Base-by-base conservation (phyloP, 2,329 filamentous ascomycete genomes). In the Pyricularia sp. region DNA sequence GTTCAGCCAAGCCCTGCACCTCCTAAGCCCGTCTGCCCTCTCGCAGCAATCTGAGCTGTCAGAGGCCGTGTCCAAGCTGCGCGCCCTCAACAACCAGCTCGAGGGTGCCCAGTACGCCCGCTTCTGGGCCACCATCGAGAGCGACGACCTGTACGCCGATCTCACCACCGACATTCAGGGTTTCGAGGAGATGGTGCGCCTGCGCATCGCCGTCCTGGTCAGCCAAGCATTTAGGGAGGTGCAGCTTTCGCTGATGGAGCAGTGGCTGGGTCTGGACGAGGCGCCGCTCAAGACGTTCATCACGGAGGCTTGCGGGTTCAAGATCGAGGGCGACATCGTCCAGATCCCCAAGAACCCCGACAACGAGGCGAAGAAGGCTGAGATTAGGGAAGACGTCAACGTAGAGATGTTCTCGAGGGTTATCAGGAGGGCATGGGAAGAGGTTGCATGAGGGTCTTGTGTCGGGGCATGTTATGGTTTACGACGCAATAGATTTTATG, bases 301-400 rank as follows among this genome's bases (percentile, higher is more conserved):
- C 73, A 86, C 87, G 69, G 92, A 94, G 78, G 91, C 94, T 12
- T 95, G 91, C 76, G 92, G 91, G 72, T 99, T 94, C 93, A 87
- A 86, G 75, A 85, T 97, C 61, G 88, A 84, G 68, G 83, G 85
- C 14, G 14, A 58, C 42, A 76, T 82, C 63, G 89, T 97, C 72
- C 87, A 88, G 79, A 87, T 99, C 69, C 95, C 95, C 69, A 84
- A 90, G 76, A 99, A 99, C 83, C 92, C 95, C 77, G 95, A 99
- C 82, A 97, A 97, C 79, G 94, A 98, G 87, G 95, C 93, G 64
- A 93, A 96, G 85, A 95, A 95, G 80, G 91, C 93, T 59, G 92
- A 97, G 79, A 96, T 97, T 76, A 88, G 94, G 75, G 95, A 99
- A 85, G 94, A 95, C 73, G 95, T 99, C 77, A 93, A 91, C 80